phyloP scores from a whole-genome alignment of 2,329 filamentous ascomycete genomes.

The Neofusicoccum sp. region DNA sequence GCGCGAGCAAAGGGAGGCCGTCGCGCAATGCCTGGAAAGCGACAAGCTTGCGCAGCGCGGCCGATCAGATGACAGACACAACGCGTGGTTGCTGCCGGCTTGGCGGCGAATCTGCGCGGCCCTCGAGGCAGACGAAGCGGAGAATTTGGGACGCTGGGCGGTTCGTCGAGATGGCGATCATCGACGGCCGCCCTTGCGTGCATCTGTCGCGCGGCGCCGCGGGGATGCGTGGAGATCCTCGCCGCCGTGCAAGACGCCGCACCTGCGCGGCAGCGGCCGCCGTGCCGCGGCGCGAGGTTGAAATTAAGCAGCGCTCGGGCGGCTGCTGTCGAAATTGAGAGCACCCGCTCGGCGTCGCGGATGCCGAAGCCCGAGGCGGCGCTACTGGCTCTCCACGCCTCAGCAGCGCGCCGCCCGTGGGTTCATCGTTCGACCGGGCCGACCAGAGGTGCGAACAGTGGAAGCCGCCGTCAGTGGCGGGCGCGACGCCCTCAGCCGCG shows the following conservation, averaged over 20 bases:
- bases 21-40: slow-evolving; percentile 4
- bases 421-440: slow-evolving; percentile 13
- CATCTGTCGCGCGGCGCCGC: not conserved
- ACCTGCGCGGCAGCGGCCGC: not conserved
- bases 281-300: not conserved
- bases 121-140: not conserved
- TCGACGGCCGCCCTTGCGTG: slow-evolving; percentile 7
- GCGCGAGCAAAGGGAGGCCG: slow-evolving; percentile 8
- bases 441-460: not conserved
- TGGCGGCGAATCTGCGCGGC: not conserved
- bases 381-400: not conserved
- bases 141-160: slow-evolving; percentile 13
- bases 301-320: slow-evolving; percentile 9
- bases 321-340: slow-evolving; percentile 8
- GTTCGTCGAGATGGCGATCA: slow-evolving; percentile 7
- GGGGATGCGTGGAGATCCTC: slow-evolving; percentile 12
- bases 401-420: not conserved
- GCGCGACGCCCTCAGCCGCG: slow-evolving; percentile 7
- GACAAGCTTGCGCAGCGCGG: not conserved
- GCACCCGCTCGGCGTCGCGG: not conserved
- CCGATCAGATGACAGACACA: slow-evolving; percentile 12
- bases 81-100: slow-evolving; percentile 9
- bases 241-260: not conserved
- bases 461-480: slow-evolving; percentile 5
- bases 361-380: not conserved